Evolutionary conservation across 2,329 filamentous ascomycete genomes (phyloP).

Genomic region (Scorias spongiosa): DNA sequence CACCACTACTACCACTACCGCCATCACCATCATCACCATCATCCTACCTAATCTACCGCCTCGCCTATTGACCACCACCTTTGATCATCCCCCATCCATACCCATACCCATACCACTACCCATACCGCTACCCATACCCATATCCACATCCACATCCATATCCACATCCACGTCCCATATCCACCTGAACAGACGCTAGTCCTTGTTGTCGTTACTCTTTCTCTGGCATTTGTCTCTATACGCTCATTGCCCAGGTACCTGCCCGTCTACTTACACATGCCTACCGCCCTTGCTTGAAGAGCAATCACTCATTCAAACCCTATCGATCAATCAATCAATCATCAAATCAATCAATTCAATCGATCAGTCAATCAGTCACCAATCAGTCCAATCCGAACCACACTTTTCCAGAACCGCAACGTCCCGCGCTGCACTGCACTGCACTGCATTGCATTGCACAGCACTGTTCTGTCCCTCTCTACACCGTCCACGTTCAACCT

Average conservation of each 20-base stretch:
- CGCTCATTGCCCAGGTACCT: slow-evolving; percentile 11
- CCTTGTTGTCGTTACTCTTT: not conserved
- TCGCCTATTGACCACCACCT: not conserved
- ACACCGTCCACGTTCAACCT: too few relatives aligned
- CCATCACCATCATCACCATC: too few relatives aligned
- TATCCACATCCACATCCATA: not conserved
- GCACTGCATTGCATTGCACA: not conserved
- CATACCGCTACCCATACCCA: not conserved
- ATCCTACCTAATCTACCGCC: too few relatives aligned
- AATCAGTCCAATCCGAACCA: not conserved
- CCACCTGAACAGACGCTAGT: not conserved
- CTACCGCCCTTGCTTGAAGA: slow-evolving; percentile 17
- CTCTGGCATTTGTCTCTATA: slow-evolving; percentile 1
- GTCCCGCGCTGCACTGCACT: not conserved
- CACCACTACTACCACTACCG: too few relatives aligned
- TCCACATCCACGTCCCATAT: not conserved
- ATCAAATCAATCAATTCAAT: not conserved
- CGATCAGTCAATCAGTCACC: not conserved
- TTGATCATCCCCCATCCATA: not conserved
- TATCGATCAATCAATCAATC: not conserved
- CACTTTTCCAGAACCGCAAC: not conserved
- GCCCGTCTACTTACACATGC: slow-evolving; percentile 2
- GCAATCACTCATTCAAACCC: slow-evolving; percentile 6
- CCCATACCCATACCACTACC: not conserved
- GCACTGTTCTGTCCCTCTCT: too few relatives aligned